Conservation (phyloP, 805 yeast genomes). For the Ogataea sp. region DNA sequence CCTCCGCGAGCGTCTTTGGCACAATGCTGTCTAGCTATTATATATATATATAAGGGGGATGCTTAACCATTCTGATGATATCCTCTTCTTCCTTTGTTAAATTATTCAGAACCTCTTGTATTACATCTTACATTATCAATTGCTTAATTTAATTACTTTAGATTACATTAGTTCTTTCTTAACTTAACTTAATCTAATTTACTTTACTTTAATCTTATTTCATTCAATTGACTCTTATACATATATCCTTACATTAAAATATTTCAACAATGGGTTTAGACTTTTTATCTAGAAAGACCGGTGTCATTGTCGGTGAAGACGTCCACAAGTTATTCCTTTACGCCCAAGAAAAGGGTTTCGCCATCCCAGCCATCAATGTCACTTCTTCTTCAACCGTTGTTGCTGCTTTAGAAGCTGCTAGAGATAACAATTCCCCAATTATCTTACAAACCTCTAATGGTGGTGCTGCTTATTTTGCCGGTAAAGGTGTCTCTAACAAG, state of each 20-base stretch:
- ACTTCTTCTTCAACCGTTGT: constrained; percentile 96
- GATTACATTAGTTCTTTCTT: too few species aligned
- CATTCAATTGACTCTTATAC: background rate
- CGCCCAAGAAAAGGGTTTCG: constrained; percentile 89
- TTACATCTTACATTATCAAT: too few species aligned
- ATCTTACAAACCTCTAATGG: constrained; percentile 96
- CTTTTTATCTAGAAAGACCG: constrained; percentile 82
- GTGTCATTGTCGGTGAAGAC: constrained; percentile 99
- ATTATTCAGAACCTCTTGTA: too few species aligned
- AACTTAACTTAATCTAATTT: too few species aligned
- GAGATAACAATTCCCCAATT: constrained; percentile 91
- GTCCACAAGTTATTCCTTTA: constrained; percentile 80
- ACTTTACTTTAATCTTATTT: background rate
- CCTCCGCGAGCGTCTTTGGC: too few species aligned
- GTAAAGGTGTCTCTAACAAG: constrained; percentile 94
- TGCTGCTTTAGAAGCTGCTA: constrained; percentile 96
- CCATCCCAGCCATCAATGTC: constrained; percentile 97
- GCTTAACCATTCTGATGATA: too few species aligned
- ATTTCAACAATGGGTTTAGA: constrained; percentile 31
- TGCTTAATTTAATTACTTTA: too few species aligned
- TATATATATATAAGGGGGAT: too few species aligned
- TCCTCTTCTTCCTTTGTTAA: too few species aligned
- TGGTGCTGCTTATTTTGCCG: constrained; percentile 99
- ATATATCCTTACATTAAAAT: constrained; percentile 2
- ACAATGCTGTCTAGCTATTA: too few species aligned